Conservation (phyloP, 208 protist genomes). For the Jaenimonas drosophilae region DNA sequence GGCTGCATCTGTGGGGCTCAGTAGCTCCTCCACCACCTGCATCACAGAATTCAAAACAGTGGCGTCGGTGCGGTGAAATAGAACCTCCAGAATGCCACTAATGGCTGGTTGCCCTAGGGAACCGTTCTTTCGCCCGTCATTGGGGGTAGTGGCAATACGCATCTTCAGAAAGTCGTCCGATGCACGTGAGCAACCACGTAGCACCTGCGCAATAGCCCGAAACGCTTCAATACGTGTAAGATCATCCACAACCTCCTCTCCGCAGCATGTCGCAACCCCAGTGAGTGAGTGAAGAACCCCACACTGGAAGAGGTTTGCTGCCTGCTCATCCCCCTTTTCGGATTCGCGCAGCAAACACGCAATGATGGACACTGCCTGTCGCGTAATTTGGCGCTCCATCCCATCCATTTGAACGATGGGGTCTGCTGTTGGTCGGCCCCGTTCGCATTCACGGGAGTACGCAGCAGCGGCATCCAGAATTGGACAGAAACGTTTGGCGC, state of each 20-base stretch:
- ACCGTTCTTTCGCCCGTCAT: too few species aligned
- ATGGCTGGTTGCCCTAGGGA: too few species aligned
- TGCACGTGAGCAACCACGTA: slow-evolving; percentile 17
- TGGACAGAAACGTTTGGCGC: slow-evolving; percentile 27
- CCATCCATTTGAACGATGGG: background rate
- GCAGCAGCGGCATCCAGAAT: slow-evolving; percentile 36
- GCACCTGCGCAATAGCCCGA: slow-evolving; percentile 34
- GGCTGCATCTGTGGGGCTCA: too few species aligned
- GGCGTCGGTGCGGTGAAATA: too few species aligned
- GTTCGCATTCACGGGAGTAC: too few species aligned
- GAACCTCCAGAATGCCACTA: too few species aligned
- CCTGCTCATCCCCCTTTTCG: background rate
- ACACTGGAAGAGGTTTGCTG: slow-evolving; percentile 26
- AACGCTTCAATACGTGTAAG: slow-evolving; percentile 64
- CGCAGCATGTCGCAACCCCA: slow-evolving; percentile 47
- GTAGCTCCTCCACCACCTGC: too few species aligned
- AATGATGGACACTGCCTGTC: slow-evolving; percentile 2
- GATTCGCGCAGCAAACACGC: slow-evolving; percentile 3
- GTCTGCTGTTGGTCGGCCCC: slow-evolving; percentile 4
- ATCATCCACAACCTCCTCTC: slow-evolving; percentile 57
- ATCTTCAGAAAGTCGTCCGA: slow-evolving; percentile 38
- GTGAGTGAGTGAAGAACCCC: slow-evolving; percentile 41
- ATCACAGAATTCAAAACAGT: too few species aligned
- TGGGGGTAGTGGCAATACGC: slow-evolving; percentile 12
- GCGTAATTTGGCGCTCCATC: slow-evolving; percentile 6